Conservation (phyloP, 2,329 filamentous ascomycete genomes). For the Eurotiales sp. region DNA sequence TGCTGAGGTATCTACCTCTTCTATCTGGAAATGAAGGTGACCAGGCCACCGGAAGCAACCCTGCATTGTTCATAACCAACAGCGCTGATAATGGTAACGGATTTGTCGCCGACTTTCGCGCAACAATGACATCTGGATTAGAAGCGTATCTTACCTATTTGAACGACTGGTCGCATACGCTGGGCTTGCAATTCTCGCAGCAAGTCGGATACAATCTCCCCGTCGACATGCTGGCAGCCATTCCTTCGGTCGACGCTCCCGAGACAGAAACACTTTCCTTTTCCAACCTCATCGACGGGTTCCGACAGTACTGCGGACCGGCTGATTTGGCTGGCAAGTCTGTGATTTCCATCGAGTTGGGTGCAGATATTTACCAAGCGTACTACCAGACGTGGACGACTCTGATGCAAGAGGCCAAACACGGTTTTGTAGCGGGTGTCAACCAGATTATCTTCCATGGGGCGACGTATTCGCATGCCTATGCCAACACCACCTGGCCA, state of each 20-base stretch:
- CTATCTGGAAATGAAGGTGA: too few relatives aligned
- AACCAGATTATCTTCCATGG: slow-evolving; percentile 48
- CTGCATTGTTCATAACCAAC: too few relatives aligned
- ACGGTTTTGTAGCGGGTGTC: slow-evolving; percentile 38
- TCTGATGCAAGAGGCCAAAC: slow-evolving; percentile 35
- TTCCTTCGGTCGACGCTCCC: slow-evolving; percentile 37
- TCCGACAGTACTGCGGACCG: slow-evolving; percentile 38
- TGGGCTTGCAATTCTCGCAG: slow-evolving; percentile 35
- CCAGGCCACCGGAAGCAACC: too few relatives aligned
- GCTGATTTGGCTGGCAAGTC: slow-evolving; percentile 37
- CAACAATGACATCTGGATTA: slow-evolving; percentile 19
- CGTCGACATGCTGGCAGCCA: slow-evolving; percentile 38
- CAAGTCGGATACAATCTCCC: slow-evolving; percentile 43
- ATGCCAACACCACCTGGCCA: slow-evolving; percentile 49
- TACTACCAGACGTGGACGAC: slow-evolving; percentile 25
- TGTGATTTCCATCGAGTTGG: slow-evolving; percentile 41
- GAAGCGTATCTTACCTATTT: slow-evolving; percentile 35
- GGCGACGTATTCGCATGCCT: slow-evolving; percentile 38
- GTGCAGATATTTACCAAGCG: slow-evolving; percentile 22
- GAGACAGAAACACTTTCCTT: slow-evolving; percentile 42
- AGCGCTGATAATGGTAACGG: slow-evolving; percentile 19
- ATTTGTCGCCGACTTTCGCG: slow-evolving; percentile 22
- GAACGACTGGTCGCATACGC: slow-evolving; percentile 20
- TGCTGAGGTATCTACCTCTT: slow-evolving; percentile 33
- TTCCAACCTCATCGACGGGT: slow-evolving; percentile 35